Percentiles rank a stretch among this genome's conserved stretches.
phyloP scores from a whole-genome alignment of 192 early-diverging fungal genomes.

The Gryganskiella cystojenkinii region DNA sequence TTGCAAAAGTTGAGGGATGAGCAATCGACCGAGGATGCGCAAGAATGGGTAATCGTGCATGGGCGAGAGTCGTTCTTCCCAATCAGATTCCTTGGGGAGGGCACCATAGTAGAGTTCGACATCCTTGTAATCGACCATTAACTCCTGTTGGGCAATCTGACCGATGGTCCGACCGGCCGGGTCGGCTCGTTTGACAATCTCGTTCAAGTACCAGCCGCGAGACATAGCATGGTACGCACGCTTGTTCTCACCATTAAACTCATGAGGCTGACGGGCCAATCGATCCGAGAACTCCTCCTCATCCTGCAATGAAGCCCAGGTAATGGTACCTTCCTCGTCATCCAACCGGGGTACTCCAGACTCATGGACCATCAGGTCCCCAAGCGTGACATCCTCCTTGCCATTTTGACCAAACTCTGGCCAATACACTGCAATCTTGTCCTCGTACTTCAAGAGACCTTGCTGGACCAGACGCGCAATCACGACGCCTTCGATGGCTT shows the following conservation, averaged over 20 bases:
- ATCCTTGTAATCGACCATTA: constrained; percentile 57
- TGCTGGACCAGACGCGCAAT: constrained; percentile 69
- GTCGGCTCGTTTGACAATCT: constrained; percentile 73
- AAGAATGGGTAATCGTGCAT: constrained; percentile 62
- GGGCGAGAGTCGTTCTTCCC: constrained; percentile 54
- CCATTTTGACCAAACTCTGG: constrained; percentile 79
- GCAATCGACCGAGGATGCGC: constrained; percentile 55
- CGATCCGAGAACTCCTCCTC: constrained; percentile 60
- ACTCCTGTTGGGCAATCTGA: constrained; percentile 66
- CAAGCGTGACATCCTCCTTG: constrained; percentile 76
- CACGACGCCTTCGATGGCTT: constrained; percentile 69
- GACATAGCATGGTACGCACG: constrained; percentile 71
- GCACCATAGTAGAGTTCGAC: constrained; percentile 67
- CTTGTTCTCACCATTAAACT: constrained; percentile 63
- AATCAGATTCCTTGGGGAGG: constrained; percentile 37
- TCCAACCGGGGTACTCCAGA: constrained; percentile 72
- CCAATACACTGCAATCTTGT: constrained; percentile 70
- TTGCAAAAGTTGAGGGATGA: constrained; percentile 54
- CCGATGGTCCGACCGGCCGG: constrained; percentile 68
- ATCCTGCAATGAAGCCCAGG: constrained; percentile 56
- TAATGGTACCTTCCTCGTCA: constrained; percentile 45
- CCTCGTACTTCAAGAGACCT: constrained; percentile 62
- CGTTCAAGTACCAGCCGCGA: constrained; percentile 81
- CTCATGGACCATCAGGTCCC: constrained; percentile 68
- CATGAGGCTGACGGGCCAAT: constrained; percentile 71